These are phyloP conservation scores for Rutidosis leptorrhynchoides DNA, from an alignment of 129 eudicot genomes.

Conservation along the genomic window DNA sequence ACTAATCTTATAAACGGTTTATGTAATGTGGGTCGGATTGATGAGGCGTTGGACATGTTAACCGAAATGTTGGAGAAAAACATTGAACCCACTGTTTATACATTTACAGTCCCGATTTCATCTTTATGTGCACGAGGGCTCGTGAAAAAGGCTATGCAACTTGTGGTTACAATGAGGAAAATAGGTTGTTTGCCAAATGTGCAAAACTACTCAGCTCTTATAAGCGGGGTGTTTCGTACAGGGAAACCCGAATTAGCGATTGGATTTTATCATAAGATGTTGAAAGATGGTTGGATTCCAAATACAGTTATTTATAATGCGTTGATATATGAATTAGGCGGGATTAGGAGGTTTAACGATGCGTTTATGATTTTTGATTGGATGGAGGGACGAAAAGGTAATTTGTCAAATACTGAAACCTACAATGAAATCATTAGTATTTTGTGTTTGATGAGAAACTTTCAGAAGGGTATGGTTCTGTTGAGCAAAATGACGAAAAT, in stretches of 20 bases:
- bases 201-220: slow-evolving; percentile 73
- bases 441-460: slow-evolving; percentile 45
- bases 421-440: slow-evolving; percentile 64
- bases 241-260: slow-evolving; percentile 50
- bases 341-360: slow-evolving; percentile 35
- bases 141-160: slow-evolving; percentile 57
- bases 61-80: slow-evolving; percentile 71
- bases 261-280: slow-evolving; percentile 81
- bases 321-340: slow-evolving; percentile 60
- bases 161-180: slow-evolving; percentile 47
- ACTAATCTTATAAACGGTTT: slow-evolving; percentile 74
- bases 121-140: slow-evolving; percentile 59
- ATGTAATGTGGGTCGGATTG: slow-evolving; percentile 54
- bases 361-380: slow-evolving; percentile 61
- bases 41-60: slow-evolving; percentile 72
- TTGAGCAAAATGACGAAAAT: slow-evolving; percentile 57
- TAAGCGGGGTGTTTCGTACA: slow-evolving; percentile 65
- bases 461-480: slow-evolving; percentile 68
- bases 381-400: slow-evolving; percentile 56
- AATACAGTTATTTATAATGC: slow-evolving; percentile 59
- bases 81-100: slow-evolving; percentile 62
- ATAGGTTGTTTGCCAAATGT: slow-evolving; percentile 59
- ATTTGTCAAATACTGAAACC: slow-evolving; percentile 50
- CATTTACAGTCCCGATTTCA: slow-evolving; percentile 65
- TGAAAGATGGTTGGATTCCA: slow-evolving; percentile 66